Evolutionary conservation across 129 eudicot species (phyloP), one percentile per base, ranked within the genome.

Genomic region (Tagetes erecta): DNA sequence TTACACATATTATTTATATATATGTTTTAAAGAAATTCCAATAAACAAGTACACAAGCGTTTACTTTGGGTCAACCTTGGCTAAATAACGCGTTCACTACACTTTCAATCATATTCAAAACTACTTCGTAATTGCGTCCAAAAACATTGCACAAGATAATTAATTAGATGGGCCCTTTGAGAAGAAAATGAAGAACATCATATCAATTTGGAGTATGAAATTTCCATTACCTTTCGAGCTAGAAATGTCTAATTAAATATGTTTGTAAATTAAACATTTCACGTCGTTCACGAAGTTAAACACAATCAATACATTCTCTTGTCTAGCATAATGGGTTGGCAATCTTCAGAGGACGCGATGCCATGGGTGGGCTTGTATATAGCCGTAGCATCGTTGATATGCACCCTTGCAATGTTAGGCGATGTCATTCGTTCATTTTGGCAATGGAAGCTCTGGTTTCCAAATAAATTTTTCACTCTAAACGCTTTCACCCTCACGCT

Each of bases 321-420:
- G 36, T 46, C 20, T 6, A 72, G 34, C 37, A 46, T 30, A 41
- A 62, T 34, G 76, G n/a, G 0, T 36, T 75, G 20, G 45, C 0
- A 45, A 0, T 27, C 44, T 59, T 60, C 70, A 0, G 1, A 8
- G 5, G 78, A 73, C 0, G 68, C 45, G 27, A 45, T 59, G 69
- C 78, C 70, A 63, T 72, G 76, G 76, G 76, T 72, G 76, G 76
- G 76, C 7, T 58, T 72, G 67, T 72, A 72, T 34, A 34, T 34
- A 31, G 44, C 34, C 11, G 44, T 34, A 30, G 58, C 69, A 6
- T 73, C 77, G 12, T 30, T 73, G 30, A 9, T 73, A 14, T 73
- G 77, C 77, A 58, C 45, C 38, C 77, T 73, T 11, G 77, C 77
- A 30, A 73, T 73, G 68, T 45, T 58, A 2, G 77, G 14, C 11